A percentile compares a stretch with the other conserved stretches of the same genome.
Evolutionary conservation across 208 protist genomes (phyloP).

Genomic region (Naegleria lovaniensis): DNA sequence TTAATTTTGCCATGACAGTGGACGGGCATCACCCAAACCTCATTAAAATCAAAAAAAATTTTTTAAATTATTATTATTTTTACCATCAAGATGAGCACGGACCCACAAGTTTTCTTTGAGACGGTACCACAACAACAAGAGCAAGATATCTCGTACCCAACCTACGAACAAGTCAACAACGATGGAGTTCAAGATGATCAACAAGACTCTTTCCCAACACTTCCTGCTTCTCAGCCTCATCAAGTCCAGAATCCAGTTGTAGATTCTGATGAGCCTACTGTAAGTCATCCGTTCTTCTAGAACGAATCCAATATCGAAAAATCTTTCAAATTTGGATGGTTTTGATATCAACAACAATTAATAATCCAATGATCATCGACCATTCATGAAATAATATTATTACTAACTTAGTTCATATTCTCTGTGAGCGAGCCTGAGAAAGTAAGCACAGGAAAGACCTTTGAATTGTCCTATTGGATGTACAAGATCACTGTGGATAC

Average conservation of each 20-base stretch:
- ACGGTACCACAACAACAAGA: background rate
- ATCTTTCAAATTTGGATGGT: background rate
- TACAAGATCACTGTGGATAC: conserved; percentile 54
- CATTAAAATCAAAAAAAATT: no score
- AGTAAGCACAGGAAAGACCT: conserved; percentile 54
- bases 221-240: conserved; percentile 16
- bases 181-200: background rate
- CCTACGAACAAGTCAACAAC: background rate
- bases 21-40: no score
- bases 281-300: no score
- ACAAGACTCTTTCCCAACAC: background rate
- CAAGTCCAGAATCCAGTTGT: conserved; percentile 27
- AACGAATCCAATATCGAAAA: no score
- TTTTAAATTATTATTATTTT: no score
- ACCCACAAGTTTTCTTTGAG: background rate
- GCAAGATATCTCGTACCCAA: background rate
- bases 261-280: conserved; percentile 19
- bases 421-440: conserved; percentile 45
- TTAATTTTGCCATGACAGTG: no score
- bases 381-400: background rate
- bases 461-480: conserved; percentile 69
- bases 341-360: no score
- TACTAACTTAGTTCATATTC: conserved; percentile 43
- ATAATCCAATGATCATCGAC: background rate
- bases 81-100: background rate